phyloP scores from a whole-genome alignment of 345 rosid genomes.

The Brassica rapa region DNA sequence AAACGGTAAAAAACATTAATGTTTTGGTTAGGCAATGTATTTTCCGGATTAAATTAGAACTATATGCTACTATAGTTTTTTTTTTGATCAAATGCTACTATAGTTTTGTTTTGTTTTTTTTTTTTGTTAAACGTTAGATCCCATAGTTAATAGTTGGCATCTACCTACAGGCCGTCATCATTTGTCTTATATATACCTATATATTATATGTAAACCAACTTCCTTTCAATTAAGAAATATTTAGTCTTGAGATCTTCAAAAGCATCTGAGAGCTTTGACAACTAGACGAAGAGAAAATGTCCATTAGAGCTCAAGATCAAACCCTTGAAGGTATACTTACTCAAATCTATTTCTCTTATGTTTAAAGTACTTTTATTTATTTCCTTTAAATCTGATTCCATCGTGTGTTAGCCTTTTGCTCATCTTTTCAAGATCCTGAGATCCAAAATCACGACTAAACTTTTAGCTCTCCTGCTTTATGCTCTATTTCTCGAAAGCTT shows the following conservation, averaged over 20 bases:
- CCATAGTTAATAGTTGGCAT: conserved; percentile 22
- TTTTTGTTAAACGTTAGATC: background rate
- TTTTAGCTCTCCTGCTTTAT: background rate
- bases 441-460: conserved; percentile 4
- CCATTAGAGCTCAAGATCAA: conserved; percentile 39
- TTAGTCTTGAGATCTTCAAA: conserved; percentile 27
- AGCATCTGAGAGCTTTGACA: conserved; percentile 24
- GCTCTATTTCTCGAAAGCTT: background rate
- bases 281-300: conserved; percentile 30
- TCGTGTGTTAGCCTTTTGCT: background rate
- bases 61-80: background rate
- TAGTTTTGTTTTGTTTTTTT: background rate
- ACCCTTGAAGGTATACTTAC: conserved; percentile 26
- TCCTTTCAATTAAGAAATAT: background rate
- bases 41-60: background rate
- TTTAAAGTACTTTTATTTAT: background rate
- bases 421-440: conserved; percentile 19
- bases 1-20: background rate
- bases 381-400: background rate
- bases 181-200: conserved; percentile 13
- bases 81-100: background rate
- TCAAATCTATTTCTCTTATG: background rate
- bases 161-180: conserved; percentile 8
- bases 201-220: background rate
- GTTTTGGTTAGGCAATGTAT: background rate